Evolutionary conservation across 2,329 filamentous ascomycete species (phyloP).

Genomic region (Colletotrichum sp.): DNA sequence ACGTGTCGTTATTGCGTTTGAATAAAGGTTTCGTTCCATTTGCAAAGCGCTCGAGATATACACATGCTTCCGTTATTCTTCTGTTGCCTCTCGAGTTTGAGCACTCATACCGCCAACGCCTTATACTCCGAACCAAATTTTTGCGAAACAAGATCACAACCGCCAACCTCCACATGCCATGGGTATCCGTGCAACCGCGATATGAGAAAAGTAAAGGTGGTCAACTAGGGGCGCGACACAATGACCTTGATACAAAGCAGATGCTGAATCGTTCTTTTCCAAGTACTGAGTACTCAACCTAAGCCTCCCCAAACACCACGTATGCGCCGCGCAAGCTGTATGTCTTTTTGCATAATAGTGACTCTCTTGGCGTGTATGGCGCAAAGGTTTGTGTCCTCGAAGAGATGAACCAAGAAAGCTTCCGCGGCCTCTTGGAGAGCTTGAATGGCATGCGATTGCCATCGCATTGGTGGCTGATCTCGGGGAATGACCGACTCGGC

Average conservation of each 20-base stretch:
- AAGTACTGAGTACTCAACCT: slow-evolving; percentile 44
- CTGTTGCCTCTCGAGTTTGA: background rate
- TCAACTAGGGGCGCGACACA: background rate
- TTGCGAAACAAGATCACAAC: background rate
- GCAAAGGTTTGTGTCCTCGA: slow-evolving; percentile 95
- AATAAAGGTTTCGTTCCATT: background rate
- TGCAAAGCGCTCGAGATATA: background rate
- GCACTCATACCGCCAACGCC: background rate
- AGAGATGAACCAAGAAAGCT: slow-evolving; percentile 94
- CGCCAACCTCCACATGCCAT: background rate
- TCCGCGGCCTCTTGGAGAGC: slow-evolving; percentile 96
- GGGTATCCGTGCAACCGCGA: background rate
- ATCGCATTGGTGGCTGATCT: slow-evolving; percentile 74
- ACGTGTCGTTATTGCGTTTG: background rate
- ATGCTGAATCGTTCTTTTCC: background rate
- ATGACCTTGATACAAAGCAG: background rate
- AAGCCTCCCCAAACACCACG: slow-evolving; percentile 77
- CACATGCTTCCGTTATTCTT: background rate
- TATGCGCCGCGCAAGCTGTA: slow-evolving; percentile 86
- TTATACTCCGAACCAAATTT: background rate
- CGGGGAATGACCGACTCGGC: slow-evolving; percentile 67
- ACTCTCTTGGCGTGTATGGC: slow-evolving; percentile 96
- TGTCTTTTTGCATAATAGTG: slow-evolving; percentile 98
- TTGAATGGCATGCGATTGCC: slow-evolving; percentile 94
- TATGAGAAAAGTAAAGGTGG: background rate